Base-by-base conservation (phyloP, 352 stramenopile species). In the Thraustochytrium sp. region DNA sequence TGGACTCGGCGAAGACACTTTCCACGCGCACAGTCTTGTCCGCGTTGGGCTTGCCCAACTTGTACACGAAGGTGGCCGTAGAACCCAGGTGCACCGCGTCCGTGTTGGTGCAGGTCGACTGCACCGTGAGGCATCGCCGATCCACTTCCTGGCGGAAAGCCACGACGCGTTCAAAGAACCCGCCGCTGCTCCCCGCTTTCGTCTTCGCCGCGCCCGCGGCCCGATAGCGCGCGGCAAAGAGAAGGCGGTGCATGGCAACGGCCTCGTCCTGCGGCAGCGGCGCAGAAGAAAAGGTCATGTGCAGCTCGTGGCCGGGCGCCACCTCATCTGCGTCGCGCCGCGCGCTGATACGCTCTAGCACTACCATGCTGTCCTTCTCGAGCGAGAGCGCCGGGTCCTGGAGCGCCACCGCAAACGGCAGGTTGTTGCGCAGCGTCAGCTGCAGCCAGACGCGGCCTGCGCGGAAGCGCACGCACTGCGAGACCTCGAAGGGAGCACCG, bases 11-110 rank as follows among this genome's bases (percentile, higher is more conserved):
- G 23, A 80, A 80, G 4, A 80, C 42, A 44, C 31, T 46, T 31
- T 80, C 68, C 26, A 80, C 68, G 16, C 34, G 48, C 5, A 61
- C 48, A 64, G 31, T 55, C 65, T 77, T 68, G 48, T 63, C 68
- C 18, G 18, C 53, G 16, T 61, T 11, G 13, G 34, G 48, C 68
- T 42, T 38, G 59, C 40, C 68, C 5, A 80, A 31, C 34, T 44
- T 34, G 34, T 63, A 80, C 42, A 80, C 48, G 76, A 77, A 65
- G 68, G 53, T 64, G 0, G 68, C 68, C 34, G 68, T 80, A 21
- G 68, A 80, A 13, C 68, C 68, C 26, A 80, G 34, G 37, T 53
- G 48, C 18, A 80, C 53, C 23, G 51, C 26, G 37, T 80, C 44
- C 18, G 40, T 44, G 51, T 80, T 80, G 3, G 53, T 53, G 53